phyloP scores from a whole-genome alignment of 805 yeast genomes.

The Metschnikowia gruessii region DNA sequence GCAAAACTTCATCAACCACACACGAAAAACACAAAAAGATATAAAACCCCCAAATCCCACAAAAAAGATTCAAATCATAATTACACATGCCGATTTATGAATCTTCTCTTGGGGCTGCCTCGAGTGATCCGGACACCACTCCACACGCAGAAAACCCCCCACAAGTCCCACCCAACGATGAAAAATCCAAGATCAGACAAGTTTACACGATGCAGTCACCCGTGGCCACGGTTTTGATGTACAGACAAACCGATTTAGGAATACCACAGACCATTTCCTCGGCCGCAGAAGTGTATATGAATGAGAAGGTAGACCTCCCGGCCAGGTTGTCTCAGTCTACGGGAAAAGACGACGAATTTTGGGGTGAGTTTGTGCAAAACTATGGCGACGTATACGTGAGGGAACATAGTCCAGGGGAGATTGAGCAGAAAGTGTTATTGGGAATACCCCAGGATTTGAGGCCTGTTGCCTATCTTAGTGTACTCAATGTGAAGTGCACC shows the following conservation, averaged over 20 bases:
- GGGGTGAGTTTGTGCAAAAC: constrained; percentile 21
- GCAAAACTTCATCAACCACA: too few relatives aligned
- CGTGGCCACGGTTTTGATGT: constrained; percentile 11
- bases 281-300: constrained; percentile 14
- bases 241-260: constrained; percentile 14
- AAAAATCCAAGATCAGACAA: constrained; percentile 4
- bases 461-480: constrained; percentile 32
- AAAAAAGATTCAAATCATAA: too few relatives aligned
- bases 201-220: constrained; percentile 11
- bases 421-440: constrained; percentile 20
- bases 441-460: constrained; percentile 35
- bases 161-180: constrained; percentile 13
- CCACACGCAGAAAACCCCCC: constrained; percentile 4
- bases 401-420: constrained; percentile 7
- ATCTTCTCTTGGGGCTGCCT: constrained; percentile 4
- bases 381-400: constrained; percentile 16
- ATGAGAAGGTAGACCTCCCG: constrained; percentile 8
- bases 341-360: constrained; percentile 15
- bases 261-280: constrained; percentile 12
- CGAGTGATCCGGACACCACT: neutral
- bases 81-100: constrained; percentile 1
- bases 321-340: constrained; percentile 1
- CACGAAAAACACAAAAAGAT: too few relatives aligned
- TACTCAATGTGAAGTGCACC: constrained; percentile 29
- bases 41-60: too few relatives aligned